Evolutionary conservation across 805 yeast species (phyloP).

Genomic region (Cyberlindnera maritima): DNA sequence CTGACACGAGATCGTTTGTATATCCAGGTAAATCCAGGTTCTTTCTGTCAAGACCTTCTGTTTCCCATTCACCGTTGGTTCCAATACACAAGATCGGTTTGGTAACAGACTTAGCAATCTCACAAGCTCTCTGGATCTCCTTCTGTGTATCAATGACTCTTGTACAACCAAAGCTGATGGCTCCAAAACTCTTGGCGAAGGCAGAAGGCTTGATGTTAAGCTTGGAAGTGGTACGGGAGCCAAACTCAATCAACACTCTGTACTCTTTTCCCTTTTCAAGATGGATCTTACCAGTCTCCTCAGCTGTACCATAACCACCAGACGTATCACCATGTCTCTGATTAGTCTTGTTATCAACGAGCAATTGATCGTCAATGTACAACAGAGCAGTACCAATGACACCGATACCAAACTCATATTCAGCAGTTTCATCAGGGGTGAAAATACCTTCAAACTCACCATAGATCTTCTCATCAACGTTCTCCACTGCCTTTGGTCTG

Average conservation of each 20-base stretch:
- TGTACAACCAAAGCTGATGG: conserved; percentile 33
- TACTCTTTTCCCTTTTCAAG: conserved; percentile 45
- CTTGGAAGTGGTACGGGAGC: conserved; percentile 42
- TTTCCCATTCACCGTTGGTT: conserved; percentile 54
- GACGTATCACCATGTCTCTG: conserved; percentile 50
- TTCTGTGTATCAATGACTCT: conserved; percentile 29
- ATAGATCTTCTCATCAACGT: conserved; percentile 33
- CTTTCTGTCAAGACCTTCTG: conserved; percentile 59
- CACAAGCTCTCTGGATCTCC: conserved; percentile 42
- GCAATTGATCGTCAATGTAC: conserved; percentile 47
- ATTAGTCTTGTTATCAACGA: conserved; percentile 54
- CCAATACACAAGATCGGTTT: conserved; percentile 54
- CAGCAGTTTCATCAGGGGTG: conserved; percentile 45
- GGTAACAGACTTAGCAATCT: conserved; percentile 47
- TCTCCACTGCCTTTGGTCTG: conserved; percentile 18
- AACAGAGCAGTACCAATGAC: conserved; percentile 55
- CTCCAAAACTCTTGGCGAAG: conserved; percentile 33
- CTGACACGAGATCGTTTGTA: conserved; percentile 45
- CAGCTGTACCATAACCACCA: conserved; percentile 54
- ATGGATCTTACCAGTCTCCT: conserved; percentile 38
- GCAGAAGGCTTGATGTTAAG: conserved; percentile 15
- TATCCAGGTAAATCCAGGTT: conserved; percentile 50
- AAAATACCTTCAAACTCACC: conserved; percentile 46
- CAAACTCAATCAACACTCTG: conserved; percentile 47
- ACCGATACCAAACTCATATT: conserved; percentile 50